These are phyloP conservation scores for Thinopyrum elongatum DNA, from an alignment of 176 grass and related monocot species.

Conservation along the genomic window DNA sequence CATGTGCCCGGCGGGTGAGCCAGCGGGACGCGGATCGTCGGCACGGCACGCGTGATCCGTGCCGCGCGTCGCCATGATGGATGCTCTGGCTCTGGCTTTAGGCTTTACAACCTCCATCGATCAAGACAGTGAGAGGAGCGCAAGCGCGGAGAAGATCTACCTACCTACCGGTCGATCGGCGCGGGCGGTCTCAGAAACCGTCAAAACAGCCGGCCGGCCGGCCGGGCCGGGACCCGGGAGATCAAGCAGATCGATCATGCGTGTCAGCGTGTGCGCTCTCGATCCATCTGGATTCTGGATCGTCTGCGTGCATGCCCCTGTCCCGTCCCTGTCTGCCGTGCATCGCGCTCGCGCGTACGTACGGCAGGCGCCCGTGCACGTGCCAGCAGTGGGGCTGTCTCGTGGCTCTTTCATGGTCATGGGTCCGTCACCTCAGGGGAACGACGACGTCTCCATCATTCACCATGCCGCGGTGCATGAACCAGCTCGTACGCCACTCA, in stretches of 20 bases:
- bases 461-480: not conserved
- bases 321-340: not conserved
- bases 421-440: not conserved
- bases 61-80: constrained; percentile 4
- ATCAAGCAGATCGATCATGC: not conserved
- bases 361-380: constrained; percentile 27
- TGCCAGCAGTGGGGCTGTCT: not conserved
- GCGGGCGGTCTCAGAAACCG: not conserved
- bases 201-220: not conserved
- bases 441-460: not conserved
- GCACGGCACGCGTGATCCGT: not conserved
- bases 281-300: not conserved
- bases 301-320: no score
- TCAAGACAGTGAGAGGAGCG: no score
- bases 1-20: not conserved
- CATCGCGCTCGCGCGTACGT: not conserved
- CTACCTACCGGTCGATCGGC: not conserved
- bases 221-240: not conserved
- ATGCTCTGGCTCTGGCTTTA: not conserved
- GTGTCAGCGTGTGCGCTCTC: not conserved
- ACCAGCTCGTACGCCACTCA: not conserved
- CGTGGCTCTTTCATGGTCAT: not conserved
- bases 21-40: not conserved
- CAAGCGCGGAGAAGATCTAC: not conserved
- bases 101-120: not conserved